Conservation (phyloP, 2,329 filamentous ascomycete genomes). For the Sclerotinia minor region DNA sequence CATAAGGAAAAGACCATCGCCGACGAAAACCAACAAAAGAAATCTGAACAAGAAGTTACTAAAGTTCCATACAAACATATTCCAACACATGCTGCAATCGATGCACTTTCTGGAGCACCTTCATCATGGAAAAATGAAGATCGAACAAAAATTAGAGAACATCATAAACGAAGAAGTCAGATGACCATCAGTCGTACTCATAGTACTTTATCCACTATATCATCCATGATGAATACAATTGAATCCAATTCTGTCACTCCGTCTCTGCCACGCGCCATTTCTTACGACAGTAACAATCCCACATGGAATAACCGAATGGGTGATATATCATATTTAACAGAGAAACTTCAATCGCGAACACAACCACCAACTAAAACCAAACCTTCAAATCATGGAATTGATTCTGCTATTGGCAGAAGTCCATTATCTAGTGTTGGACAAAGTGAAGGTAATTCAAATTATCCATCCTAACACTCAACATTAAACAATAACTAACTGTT, state of each 20-base stretch:
- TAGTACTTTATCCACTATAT: constrained; percentile 34
- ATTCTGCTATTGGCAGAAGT: constrained; percentile 37
- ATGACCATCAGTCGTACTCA: constrained; percentile 35
- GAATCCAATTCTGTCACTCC: constrained; percentile 27
- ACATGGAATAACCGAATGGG: constrained; percentile 37
- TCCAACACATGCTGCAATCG: constrained; percentile 61
- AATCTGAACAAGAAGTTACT: constrained; percentile 24
- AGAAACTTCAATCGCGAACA: not conserved
- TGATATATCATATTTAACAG: constrained; percentile 29
- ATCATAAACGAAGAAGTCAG: constrained; percentile 39
- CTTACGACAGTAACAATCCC: constrained; percentile 38
- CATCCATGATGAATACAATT: constrained; percentile 29
- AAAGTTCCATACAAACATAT: constrained; percentile 58
- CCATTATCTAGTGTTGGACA: constrained; percentile 31
- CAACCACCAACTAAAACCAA: constrained; percentile 26
- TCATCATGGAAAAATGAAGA: constrained; percentile 50
- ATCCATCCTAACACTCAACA: not conserved
- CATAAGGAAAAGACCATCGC: constrained; percentile 49
- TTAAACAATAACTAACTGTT: constrained; percentile 6
- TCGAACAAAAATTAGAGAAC: constrained; percentile 38
- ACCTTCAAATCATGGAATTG: constrained; percentile 32
- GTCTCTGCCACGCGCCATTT: constrained; percentile 33
- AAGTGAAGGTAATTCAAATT: constrained; percentile 36
- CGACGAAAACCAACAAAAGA: constrained; percentile 48
- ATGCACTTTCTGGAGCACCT: constrained; percentile 57